Evolutionary conservation across 2,329 filamentous ascomycete genomes (phyloP), one percentile per base, ranked within the genome.

Genomic region (Sporothrix euskadiensis): DNA sequence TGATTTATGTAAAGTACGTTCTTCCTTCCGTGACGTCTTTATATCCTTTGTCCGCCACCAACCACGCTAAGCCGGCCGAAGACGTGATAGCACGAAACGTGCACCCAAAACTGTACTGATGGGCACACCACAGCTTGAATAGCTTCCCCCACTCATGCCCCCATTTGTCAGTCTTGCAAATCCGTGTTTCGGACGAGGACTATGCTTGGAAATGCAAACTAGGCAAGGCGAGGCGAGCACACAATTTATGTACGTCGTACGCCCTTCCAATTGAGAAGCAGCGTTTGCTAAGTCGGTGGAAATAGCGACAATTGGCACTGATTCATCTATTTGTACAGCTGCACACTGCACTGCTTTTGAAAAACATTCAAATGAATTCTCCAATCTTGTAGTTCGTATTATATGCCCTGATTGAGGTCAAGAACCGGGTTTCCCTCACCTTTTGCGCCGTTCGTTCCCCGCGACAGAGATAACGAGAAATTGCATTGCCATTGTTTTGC

Each of bases 151-250:
- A 4, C 41, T 14, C 44, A 49, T 49, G 14, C 44, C 44, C 14
- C 44, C 65, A 69, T 71, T 61, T 71, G 54, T 71, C 69, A 71
- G 54, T 56, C 32, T 61, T 49, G 52, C 12, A 32, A 35, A 41
- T 41, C 66, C 66, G 47, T 26, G 66, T 32, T 4, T 39, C 66
- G 66, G 66, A 41, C 49, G 66, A 56, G 57, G 16, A 4, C 39
- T 4, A 16, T 68, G 63, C 41, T 69, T 69, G 30, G 49, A 69
- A 54, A 69, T 69, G 32, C 66, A 16, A 30, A 19, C 4, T n/a
- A 2, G 61, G 61, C 41, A 66, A 32, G 12, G 8, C 22, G 41
- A n/a, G 22, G 39, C 61, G 59, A 63, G 59, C 59, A 63, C 19
- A 63, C 9, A 41, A 22, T 41, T 44, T 44, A 26, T 41, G 35